Conservation (phyloP, 2,329 filamentous ascomycete species). For the Xylariaceae sp. region DNA sequence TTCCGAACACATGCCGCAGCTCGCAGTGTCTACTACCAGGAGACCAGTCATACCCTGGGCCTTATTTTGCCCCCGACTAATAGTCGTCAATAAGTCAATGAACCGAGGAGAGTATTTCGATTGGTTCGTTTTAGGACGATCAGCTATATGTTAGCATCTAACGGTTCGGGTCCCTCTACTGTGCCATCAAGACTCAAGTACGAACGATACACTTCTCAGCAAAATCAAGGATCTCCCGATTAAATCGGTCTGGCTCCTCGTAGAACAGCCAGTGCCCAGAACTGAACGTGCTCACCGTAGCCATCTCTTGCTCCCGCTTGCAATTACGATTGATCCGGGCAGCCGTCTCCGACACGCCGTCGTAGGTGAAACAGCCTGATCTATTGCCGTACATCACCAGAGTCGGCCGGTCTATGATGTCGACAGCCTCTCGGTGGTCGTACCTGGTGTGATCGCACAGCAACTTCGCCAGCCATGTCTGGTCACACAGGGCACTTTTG, state of each 20-base stretch:
- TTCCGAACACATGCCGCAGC: too few relatives aligned
- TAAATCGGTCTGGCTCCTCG: constrained; percentile 37
- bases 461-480: constrained; percentile 35
- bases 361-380: constrained; percentile 37
- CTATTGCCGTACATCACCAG: constrained; percentile 35
- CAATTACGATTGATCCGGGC: constrained; percentile 22
- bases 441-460: constrained; percentile 39
- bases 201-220: constrained; percentile 12
- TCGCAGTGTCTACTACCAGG: too few relatives aligned
- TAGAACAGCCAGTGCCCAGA: constrained; percentile 40
- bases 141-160: too few relatives aligned
- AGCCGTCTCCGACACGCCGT: constrained; percentile 36
- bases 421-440: constrained; percentile 39
- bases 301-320: constrained; percentile 17
- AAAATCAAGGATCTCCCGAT: constrained; percentile 32
- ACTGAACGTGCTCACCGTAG: constrained; percentile 30
- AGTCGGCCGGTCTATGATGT: constrained; percentile 31
- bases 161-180: too few relatives aligned
- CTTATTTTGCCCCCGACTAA: too few relatives aligned
- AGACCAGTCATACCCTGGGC: too few relatives aligned
- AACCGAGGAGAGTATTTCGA: too few relatives aligned
- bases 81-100: too few relatives aligned
- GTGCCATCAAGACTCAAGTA: not conserved
- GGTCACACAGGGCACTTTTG: constrained; percentile 33
- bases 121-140: too few relatives aligned